Conservation (phyloP, 345 rosid species). For the Litchi chinensis region DNA sequence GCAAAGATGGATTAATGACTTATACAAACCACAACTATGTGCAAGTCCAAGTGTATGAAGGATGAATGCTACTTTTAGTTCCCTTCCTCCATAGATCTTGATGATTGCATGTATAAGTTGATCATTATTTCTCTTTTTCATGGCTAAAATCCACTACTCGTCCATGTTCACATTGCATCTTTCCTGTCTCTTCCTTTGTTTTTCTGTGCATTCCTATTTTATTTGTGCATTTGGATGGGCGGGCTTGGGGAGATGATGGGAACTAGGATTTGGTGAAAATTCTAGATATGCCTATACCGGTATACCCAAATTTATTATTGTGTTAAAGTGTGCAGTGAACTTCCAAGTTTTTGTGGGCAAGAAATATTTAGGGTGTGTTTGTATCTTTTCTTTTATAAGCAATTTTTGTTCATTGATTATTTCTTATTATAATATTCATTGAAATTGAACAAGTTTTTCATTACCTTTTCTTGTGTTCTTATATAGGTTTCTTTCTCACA, state of each 20-base stretch:
- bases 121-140: background rate
- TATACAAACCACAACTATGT: background rate
- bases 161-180: background rate
- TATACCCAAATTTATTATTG: background rate
- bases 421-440: too few relatives aligned
- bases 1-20: constrained; percentile 33
- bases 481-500: too few relatives aligned
- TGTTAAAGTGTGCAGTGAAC: background rate
- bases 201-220: background rate
- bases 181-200: too few relatives aligned
- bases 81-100: background rate
- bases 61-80: background rate
- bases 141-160: background rate
- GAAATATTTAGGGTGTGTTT: background rate
- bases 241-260: too few relatives aligned
- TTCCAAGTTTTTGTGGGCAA: constrained; percentile 5
- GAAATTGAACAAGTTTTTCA: too few relatives aligned
- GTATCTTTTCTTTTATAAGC: too few relatives aligned
- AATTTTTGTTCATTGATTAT: too few relatives aligned
- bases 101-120: background rate
- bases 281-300: background rate
- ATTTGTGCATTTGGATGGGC: too few relatives aligned
- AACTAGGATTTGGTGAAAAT: background rate
- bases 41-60: background rate
- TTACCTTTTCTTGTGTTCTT: too few relatives aligned